Evolutionary conservation across 352 stramenopile genomes (phyloP), one percentile per base, ranked within the genome.

Genomic region (Globisporangium camurandrum): DNA sequence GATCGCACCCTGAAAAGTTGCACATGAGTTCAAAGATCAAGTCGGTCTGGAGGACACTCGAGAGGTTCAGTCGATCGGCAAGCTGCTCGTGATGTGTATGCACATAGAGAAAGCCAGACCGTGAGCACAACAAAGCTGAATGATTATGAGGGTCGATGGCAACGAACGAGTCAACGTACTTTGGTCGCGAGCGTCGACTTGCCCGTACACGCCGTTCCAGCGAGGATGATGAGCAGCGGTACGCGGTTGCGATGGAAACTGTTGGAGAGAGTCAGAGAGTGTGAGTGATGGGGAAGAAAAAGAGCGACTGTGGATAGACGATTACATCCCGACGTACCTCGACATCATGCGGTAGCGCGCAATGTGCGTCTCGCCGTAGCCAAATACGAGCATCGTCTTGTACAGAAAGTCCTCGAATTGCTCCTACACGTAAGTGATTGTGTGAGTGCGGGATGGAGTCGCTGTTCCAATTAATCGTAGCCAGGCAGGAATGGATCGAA

Each of bases 371-470:
- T 94, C 78, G 9, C 80, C 78, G 57, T 94, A 94, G n/a, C 80
- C 80, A 40, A 92, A 94, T 10, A 91, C 80, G 38, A 88, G 67
- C 78, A 94, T 89, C 8, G 83, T 94, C 63, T 94, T 94, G 69
- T 94, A 94, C 50, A 94, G 54, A 59, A 94, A 94, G 49, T 94
- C 82, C 52, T 94, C 83, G 51, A 94, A 94, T 71, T 92, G 80
- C 48, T 94, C 83, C 76, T 86, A 47, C 24, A 24, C 46, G 22
- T 45, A 27, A 5, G 31, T n/a, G n/a, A 30, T 22, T n/a, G 2
- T 23, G 43, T 36, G 8, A n/a, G 20, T n/a, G 10, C 20, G 12
- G 12, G 16, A n/a, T 23, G 4, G 24, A 37, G 2, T 22, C 24
- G 31, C 31, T 37, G 31, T 17, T 6, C 11, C 2, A 22, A 46